phyloP scores from a whole-genome alignment of 2,329 filamentous ascomycete species.

The Colletotrichum australisinense region DNA sequence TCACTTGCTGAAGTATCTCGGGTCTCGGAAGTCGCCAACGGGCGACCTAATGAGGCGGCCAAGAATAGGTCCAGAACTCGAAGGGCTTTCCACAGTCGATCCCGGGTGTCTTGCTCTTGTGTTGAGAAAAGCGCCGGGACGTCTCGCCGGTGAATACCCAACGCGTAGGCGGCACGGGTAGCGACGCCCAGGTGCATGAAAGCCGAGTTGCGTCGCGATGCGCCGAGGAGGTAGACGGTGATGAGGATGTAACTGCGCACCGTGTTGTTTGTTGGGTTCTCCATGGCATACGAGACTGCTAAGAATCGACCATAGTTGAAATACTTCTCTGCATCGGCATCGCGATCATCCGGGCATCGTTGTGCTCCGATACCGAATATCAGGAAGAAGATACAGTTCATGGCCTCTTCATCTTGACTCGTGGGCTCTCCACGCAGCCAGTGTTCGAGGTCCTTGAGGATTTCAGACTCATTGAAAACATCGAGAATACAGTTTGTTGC shows the following conservation, averaged over 20 bases:
- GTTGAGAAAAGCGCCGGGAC: constrained; percentile 42
- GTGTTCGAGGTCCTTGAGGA: constrained; percentile 39
- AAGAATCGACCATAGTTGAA: constrained; percentile 49
- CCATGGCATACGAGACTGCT: constrained; percentile 46
- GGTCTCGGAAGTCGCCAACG: constrained; percentile 46
- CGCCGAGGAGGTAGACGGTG: constrained; percentile 49
- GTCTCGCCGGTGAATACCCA: constrained; percentile 46
- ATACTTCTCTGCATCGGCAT: constrained; percentile 46
- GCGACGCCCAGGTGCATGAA: constrained; percentile 52
- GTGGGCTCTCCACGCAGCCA: constrained; percentile 41
- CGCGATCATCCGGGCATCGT: constrained; percentile 44
- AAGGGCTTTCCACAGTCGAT: constrained; percentile 48
- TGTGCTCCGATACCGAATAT: constrained; percentile 47
- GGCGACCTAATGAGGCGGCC: constrained; percentile 46
- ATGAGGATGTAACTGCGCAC: constrained; percentile 49
- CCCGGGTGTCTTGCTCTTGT: constrained; percentile 41
- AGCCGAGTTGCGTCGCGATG: constrained; percentile 49
- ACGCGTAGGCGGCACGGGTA: constrained; percentile 49
- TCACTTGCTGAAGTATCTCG: constrained; percentile 35
- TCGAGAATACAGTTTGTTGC: constrained; percentile 43
- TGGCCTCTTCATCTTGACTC: constrained; percentile 28
- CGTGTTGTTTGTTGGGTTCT: constrained; percentile 48
- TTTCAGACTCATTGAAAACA: constrained; percentile 45
- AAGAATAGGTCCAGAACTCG: constrained; percentile 48
- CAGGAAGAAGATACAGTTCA: constrained; percentile 41